Evolutionary conservation across 1,284 basidiomycete genomes (phyloP).

Genomic region (Omphalotus olearius): DNA sequence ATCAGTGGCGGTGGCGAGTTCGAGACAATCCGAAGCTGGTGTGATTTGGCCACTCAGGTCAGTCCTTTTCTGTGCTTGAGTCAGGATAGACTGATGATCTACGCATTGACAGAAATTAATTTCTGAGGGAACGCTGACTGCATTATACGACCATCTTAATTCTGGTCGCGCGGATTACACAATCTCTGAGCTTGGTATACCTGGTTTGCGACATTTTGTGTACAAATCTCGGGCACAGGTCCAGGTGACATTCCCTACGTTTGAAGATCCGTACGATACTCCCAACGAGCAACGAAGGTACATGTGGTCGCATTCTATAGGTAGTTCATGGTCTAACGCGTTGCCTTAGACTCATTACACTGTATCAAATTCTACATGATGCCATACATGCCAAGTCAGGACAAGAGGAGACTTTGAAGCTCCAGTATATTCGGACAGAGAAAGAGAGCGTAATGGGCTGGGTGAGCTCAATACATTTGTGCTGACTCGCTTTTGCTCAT

Average conservation of each 20-base stretch:
- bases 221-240: conserved; percentile 90
- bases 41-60: conserved; percentile 62
- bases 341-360: conserved; percentile 60
- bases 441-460: conserved; percentile 88
- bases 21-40: conserved; percentile 68
- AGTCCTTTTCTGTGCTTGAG: conserved; percentile 13
- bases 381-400: conserved; percentile 82
- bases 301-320: conserved; percentile 11
- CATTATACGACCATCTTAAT: conserved; percentile 41
- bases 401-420: conserved; percentile 69
- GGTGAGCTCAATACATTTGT: conserved; percentile 43
- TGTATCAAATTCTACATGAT: conserved; percentile 85
- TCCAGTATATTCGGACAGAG: conserved; percentile 82
- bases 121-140: conserved; percentile 51
- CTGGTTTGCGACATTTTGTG: conserved; percentile 89
- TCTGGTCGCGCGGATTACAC: conserved; percentile 57
- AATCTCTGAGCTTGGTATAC: conserved; percentile 72
- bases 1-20: conserved; percentile 69
- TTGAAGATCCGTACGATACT: conserved; percentile 78
- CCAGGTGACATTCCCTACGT: conserved; percentile 81
- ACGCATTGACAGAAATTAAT: conserved; percentile 49
- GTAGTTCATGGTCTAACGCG: background rate
- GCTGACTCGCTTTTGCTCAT: background rate
- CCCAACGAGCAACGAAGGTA: conserved; percentile 58
- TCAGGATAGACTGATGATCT: background rate